These are phyloP conservation scores for Citrus medica DNA, from an alignment of 345 rosid genomes.

Conservation along the genomic window DNA sequence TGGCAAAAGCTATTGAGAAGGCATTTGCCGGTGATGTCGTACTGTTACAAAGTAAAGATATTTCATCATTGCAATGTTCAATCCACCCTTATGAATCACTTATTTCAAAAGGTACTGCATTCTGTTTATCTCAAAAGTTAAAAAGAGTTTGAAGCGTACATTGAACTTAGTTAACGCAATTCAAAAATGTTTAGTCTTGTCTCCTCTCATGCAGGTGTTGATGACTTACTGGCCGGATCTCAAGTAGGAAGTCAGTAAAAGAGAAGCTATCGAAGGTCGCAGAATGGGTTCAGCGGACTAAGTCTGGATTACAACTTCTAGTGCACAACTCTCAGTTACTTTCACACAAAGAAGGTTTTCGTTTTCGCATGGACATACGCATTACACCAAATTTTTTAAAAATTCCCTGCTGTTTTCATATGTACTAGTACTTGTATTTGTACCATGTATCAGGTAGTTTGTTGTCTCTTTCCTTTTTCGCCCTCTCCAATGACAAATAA, in stretches of 20 bases:
- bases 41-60: neutral
- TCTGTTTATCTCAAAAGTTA: neutral
- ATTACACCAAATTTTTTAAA: too few species aligned
- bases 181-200: neutral
- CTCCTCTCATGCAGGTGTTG: constrained; percentile 26
- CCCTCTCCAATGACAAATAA: neutral
- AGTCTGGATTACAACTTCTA: constrained; percentile 15
- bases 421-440: too few species aligned
- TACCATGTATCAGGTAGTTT: neutral
- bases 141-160: neutral
- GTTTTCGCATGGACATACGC: neutral
- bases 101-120: constrained; percentile 32
- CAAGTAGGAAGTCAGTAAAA: constrained; percentile 22
- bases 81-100: constrained; percentile 32
- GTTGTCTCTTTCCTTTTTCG: neutral
- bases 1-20: too few species aligned
- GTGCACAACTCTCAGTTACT: constrained; percentile 18
- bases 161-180: neutral
- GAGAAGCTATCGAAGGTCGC: constrained; percentile 46
- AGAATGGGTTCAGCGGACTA: constrained; percentile 42
- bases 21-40: too few species aligned
- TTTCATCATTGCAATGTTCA: constrained; percentile 26
- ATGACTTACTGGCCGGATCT: constrained; percentile 6
- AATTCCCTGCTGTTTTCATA: neutral
- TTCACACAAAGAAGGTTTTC: neutral